These are phyloP conservation scores for Hydnum rufescens DNA, from an alignment of 768 basidiomycete genomes.

Conservation along the genomic window DNA sequence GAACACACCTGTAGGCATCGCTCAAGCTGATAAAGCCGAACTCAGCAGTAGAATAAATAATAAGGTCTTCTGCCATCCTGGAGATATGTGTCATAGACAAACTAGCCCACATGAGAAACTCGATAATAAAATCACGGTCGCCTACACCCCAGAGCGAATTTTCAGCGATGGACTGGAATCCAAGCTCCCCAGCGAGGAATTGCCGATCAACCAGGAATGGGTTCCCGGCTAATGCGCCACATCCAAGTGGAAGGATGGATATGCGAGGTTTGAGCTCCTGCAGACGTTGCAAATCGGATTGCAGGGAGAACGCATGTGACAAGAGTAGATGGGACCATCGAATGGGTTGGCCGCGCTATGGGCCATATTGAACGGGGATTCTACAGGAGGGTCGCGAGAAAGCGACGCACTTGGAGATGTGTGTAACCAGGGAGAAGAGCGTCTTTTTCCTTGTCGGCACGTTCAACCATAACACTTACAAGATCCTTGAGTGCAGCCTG, in stretches of 20 bases:
- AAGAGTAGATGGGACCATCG: conserved; percentile 96
- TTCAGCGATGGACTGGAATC: conserved; percentile 73
- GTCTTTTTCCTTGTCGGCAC: conserved; percentile 86
- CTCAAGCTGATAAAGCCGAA: conserved; percentile 93
- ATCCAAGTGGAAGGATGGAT: conserved; percentile 83
- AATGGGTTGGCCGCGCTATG: conserved; percentile 88
- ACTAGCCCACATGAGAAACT: conserved; percentile 93
- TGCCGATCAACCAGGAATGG: conserved; percentile 88
- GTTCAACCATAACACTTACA: conserved; percentile 72
- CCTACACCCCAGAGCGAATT: conserved; percentile 95
- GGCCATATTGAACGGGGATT: background rate
- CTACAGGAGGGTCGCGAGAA: background rate
- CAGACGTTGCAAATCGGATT: conserved; percentile 72
- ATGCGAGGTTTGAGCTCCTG: conserved; percentile 71
- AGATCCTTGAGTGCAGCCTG: conserved; percentile 53
- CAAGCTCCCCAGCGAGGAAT: conserved; percentile 76
- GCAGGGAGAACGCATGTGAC: conserved; percentile 86
- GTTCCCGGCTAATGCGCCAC: conserved; percentile 90
- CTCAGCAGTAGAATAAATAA: conserved; percentile 92
- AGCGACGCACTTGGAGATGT: conserved; percentile 58
- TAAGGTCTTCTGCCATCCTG: conserved; percentile 86
- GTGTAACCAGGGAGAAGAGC: conserved; percentile 90
- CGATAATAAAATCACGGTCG: conserved; percentile 92
- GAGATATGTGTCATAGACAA: conserved; percentile 86
- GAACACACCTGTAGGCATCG: conserved; percentile 80